Percentiles rank a stretch among this genome's conserved stretches.
Conservation (phyloP, 1,284 basidiomycete species). For the Pseudomicrostroma phylloplanum region DNA sequence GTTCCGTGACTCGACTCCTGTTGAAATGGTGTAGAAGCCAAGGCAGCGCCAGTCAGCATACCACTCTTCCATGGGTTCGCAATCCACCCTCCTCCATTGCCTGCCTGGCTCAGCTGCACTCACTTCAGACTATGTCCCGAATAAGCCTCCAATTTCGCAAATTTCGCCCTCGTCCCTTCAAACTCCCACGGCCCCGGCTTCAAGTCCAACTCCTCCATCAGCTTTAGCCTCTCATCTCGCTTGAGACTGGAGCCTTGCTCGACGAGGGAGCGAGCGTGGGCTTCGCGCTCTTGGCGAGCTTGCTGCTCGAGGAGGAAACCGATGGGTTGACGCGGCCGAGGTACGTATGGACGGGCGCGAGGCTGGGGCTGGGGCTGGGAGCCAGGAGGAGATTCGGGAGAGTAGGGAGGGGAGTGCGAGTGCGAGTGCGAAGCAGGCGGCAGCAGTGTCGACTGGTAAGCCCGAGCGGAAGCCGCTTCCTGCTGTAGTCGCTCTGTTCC, state of each 20-base stretch:
- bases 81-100: too few species aligned
- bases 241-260: background rate
- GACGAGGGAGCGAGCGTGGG: background rate
- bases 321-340: background rate
- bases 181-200: conserved; percentile 18
- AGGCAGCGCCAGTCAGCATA: too few species aligned
- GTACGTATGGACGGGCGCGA: background rate
- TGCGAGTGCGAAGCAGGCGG: background rate
- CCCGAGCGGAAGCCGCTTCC: conserved; percentile 2
- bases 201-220: conserved; percentile 15
- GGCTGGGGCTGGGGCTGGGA: background rate
- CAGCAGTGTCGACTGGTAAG: background rate
- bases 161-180: conserved; percentile 15
- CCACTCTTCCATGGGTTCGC: too few species aligned
- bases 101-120: too few species aligned
- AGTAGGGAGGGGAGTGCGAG: too few species aligned
- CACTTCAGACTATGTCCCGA: conserved; percentile 59
- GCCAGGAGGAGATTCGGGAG: too few species aligned
- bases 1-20: conserved; percentile 62
- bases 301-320: background rate
- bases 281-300: background rate
- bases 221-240: conserved; percentile 18
- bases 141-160: conserved; percentile 26
- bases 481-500: background rate
- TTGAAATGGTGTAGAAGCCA: too few species aligned